Conservation (phyloP, 1,139 yeast species). For the Pneumocystis wakefieldiae region DNA sequence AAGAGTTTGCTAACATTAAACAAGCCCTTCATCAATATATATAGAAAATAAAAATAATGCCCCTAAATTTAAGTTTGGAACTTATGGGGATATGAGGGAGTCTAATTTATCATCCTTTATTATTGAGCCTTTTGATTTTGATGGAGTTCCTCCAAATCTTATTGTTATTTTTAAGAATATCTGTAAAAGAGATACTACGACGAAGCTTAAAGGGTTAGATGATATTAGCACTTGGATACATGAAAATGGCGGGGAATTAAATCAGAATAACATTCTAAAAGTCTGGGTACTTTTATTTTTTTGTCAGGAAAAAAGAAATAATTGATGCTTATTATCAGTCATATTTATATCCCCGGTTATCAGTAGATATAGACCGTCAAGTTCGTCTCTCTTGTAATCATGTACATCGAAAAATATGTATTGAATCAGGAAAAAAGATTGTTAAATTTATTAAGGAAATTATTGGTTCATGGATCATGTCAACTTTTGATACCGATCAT, state of each 20-base stretch:
- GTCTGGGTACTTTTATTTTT: background rate
- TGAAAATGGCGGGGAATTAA: constrained; percentile 20
- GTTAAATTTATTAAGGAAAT: constrained; percentile 2
- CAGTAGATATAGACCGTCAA: constrained; percentile 5
- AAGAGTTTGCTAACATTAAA: no score
- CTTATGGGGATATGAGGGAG: background rate
- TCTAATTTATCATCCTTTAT: background rate
- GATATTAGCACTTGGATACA: constrained; percentile 35
- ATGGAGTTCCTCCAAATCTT: constrained; percentile 19
- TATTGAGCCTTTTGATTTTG: background rate
- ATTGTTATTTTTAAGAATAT: constrained; percentile 58
- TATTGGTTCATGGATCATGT: constrained; percentile 5
- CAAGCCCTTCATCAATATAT: background rate
- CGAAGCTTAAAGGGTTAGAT: constrained; percentile 63
- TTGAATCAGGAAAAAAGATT: constrained; percentile 2
- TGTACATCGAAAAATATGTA: constrained; percentile 1
- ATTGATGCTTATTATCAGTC: background rate
- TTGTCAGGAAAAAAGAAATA: background rate
- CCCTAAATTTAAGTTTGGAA: background rate
- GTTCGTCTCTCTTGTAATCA: constrained; percentile 7
- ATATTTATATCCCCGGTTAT: constrained; percentile 4
- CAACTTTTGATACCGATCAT: constrained; percentile 8
- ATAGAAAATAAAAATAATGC: background rate
- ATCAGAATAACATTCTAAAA: constrained; percentile 19
- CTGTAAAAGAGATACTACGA: constrained; percentile 62